Evolutionary conservation across 2,329 filamentous ascomycete genomes (phyloP).

Genomic region (Aspergillus alliaceus): DNA sequence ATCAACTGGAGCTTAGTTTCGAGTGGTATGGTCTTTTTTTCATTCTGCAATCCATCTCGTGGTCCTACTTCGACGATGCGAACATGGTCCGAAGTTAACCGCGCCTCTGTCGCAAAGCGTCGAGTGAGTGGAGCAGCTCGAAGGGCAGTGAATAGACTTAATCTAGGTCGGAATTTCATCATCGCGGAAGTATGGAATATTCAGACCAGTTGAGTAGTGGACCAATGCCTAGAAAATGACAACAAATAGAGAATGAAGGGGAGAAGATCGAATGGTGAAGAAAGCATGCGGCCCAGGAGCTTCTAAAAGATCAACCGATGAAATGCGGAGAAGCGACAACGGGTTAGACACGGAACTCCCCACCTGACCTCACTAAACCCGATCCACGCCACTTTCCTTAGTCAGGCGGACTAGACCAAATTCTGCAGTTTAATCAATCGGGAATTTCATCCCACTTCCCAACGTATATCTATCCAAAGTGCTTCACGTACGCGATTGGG

Average conservation of each 20-base stretch:
- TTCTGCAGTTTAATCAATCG: background rate
- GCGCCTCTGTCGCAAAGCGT: slow-evolving; percentile 40
- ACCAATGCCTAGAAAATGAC: background rate
- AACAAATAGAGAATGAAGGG: background rate
- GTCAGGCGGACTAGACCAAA: slow-evolving; percentile 5
- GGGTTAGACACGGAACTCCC: slow-evolving; percentile 15
- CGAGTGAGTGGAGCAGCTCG: slow-evolving; percentile 25
- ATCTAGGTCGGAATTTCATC: slow-evolving; percentile 27
- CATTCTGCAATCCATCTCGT: slow-evolving; percentile 56
- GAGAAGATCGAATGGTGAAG: slow-evolving; percentile 1
- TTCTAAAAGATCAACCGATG: background rate
- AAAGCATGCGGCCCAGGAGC: slow-evolving; percentile 4
- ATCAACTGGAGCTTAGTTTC: slow-evolving; percentile 53
- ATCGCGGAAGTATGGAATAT: slow-evolving; percentile 12
- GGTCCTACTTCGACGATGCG: slow-evolving; percentile 56
- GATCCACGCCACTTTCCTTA: slow-evolving; percentile 9
- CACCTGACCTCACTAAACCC: slow-evolving; percentile 18
- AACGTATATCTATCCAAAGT: background rate
- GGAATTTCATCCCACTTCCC: slow-evolving; percentile 16
- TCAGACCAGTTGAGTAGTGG: background rate
- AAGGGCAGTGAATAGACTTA: slow-evolving; percentile 31
- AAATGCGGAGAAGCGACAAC: slow-evolving; percentile 31
- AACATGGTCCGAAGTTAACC: slow-evolving; percentile 49
- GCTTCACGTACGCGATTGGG: too few species aligned
- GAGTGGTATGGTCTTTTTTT: slow-evolving; percentile 50